Percentiles rank a stretch among this genome's conserved stretches.
These are phyloP conservation scores for Ephemerocybe angulata DNA, from an alignment of 768 basidiomycete genomes.

Conservation along the genomic window DNA sequence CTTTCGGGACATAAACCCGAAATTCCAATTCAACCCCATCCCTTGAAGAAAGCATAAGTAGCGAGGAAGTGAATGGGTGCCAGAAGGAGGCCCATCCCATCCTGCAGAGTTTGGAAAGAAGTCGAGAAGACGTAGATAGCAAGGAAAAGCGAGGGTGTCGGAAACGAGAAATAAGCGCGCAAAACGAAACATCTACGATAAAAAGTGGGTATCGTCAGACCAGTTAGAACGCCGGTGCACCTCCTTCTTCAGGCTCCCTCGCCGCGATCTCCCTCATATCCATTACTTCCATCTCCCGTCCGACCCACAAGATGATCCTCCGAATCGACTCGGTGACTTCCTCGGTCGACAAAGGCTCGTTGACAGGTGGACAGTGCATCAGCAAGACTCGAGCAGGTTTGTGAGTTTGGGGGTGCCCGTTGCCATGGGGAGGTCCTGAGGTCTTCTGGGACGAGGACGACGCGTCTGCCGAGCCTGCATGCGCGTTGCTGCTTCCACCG, in stretches of 20 bases:
- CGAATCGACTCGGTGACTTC: conserved; percentile 66
- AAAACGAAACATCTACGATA: neutral
- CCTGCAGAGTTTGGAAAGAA: too few species aligned
- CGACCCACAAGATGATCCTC: conserved; percentile 60
- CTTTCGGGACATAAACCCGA: too few species aligned
- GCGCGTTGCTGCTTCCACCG: conserved; percentile 12
- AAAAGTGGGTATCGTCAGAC: too few species aligned
- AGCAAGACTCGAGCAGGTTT: conserved; percentile 49
- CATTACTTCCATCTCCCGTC: conserved; percentile 25
- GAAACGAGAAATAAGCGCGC: neutral
- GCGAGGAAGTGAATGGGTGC: too few species aligned
- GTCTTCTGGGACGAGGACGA: neutral
- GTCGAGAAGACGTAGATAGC: neutral
- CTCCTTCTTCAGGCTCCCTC: conserved; percentile 7
- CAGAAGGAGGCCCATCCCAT: too few species aligned
- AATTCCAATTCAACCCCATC: too few species aligned
- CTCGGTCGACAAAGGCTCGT: conserved; percentile 58
- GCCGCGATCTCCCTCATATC: conserved; percentile 7
- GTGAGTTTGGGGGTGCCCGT: conserved; percentile 30
- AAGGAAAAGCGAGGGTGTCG: neutral
- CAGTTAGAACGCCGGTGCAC: neutral
- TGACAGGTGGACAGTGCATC: conserved; percentile 68
- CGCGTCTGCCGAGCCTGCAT: neutral
- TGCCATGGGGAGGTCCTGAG: conserved; percentile 28
- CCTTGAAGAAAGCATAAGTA: too few species aligned